Evolutionary conservation across 495 filamentous ascomycete species (phyloP), one percentile per base, ranked within the genome.

Genomic region (Trichoderma reesei): DNA sequence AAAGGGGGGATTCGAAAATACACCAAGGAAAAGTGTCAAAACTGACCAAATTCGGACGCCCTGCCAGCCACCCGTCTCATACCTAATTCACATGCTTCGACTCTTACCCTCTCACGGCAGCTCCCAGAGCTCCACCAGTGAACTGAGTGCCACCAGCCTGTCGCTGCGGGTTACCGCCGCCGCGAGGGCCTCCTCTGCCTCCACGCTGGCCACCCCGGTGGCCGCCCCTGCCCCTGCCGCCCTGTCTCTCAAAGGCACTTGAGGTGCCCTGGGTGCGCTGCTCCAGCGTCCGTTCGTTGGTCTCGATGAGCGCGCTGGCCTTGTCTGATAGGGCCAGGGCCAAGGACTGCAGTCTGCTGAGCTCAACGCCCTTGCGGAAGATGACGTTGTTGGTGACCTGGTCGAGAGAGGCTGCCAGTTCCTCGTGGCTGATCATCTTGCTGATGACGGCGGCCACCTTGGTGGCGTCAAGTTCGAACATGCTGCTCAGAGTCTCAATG

Each of bases 371-470:
- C 87, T 98, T 98, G 76, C 95, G 87, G 90, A 99, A 99, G 78
- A 98, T 91, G 75, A 99, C 92, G 42, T 91, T 93, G 65, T 89
- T 86, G 75, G 93, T 96, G 77, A 99, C 95, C 77, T 98, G 94
- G 81, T 99, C 94, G 44, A 99, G 84, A 39, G 94, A 95, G 62
- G 94, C 94, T 36, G 89, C 90, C 46, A 99, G 85, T 71, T 99
- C 94, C 74, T 99, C 94, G 79, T 99, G 94, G 65, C 91, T 96
- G 75, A 98, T 98, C 94, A 99, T 99, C 79, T 95, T 96, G 83
- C 90, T 93, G 72, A 99, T 87, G 65, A 99, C 85, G n/a, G 94
- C 91, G 11, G 88, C 79, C 39, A 96, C 93, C 82, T 96, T 98
- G 76, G 87, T 86, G 67, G 88, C 82, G 39, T 89, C 80, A 3